Conservation (phyloP, 2,329 filamentous ascomycete species). For the Fonsecaea erecta region DNA sequence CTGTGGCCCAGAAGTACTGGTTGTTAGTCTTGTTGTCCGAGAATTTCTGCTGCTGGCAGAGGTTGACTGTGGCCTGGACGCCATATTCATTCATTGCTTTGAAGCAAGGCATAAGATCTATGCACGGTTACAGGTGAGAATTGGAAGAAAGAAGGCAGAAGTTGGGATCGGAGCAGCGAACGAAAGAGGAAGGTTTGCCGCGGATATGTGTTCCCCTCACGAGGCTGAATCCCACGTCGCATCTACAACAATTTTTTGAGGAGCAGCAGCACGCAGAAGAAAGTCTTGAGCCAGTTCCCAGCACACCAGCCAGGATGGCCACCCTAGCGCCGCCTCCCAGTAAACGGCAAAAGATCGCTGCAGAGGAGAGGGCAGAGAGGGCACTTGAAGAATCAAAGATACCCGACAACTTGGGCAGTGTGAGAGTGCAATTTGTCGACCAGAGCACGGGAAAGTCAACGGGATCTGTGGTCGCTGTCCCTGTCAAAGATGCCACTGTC, state of each 20-base stretch:
- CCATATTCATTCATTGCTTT: too few species aligned
- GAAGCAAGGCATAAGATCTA: too few species aligned
- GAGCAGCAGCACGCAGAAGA: neutral
- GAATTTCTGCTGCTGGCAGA: neutral
- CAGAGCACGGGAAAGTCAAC: slow-evolving; percentile 71
- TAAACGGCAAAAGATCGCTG: slow-evolving; percentile 82
- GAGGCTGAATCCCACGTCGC: neutral
- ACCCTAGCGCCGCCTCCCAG: slow-evolving; percentile 82
- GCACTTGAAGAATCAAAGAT: slow-evolving; percentile 75
- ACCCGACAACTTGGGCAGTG: slow-evolving; percentile 71
- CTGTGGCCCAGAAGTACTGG: slow-evolving; percentile 16
- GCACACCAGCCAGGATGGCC: slow-evolving; percentile 63
- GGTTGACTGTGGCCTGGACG: slow-evolving; percentile 5
- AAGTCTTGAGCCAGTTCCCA: neutral
- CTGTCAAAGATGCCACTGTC: slow-evolving; percentile 81
- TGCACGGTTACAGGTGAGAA: too few species aligned
- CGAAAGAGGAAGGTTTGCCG: neutral
- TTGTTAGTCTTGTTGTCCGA: neutral
- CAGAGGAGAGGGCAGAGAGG: slow-evolving; percentile 69
- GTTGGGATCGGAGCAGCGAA: neutral
- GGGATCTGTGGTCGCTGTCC: slow-evolving; percentile 73
- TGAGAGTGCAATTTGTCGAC: slow-evolving; percentile 87
- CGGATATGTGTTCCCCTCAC: neutral
- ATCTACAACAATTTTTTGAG: neutral
- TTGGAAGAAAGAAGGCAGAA: neutral